Base-by-base conservation (phyloP, 2,329 filamentous ascomycete genomes). In the Clonostachys solani region DNA sequence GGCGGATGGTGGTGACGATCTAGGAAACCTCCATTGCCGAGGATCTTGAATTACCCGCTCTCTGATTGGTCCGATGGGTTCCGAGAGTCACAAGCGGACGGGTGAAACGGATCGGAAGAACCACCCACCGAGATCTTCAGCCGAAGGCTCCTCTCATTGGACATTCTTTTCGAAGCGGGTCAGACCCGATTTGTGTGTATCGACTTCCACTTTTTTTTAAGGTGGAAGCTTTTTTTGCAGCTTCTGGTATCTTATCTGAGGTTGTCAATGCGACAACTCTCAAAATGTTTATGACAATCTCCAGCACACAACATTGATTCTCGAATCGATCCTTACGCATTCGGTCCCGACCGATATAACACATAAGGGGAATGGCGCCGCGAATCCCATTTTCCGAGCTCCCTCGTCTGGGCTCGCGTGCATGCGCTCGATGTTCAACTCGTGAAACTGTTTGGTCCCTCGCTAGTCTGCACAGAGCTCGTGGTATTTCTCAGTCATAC, bases 31-130 rank as follows among this genome's bases (percentile, higher is more conserved):
- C 33, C 40, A 74, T 76, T 77, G 71, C 75, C 75, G 74, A 78
- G 74, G 72, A 70, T 68, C 62, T 65, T 53, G 62, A 72, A 76
- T 69, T 72, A 62, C 56, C 54, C 59, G 54, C 50, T 54, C 49
- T 56, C 48, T 71, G 63, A 77, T 78, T 78, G 74, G 74, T 49
- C 59, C 51, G 37, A 12, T 34, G 34, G 46, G 45, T 59, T 54
- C 57, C 60, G 55, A 51, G 23, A 29, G 23, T 29, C 23, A 29
- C 23, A 29, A 29, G 23, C 23, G 23, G 9, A 29, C 23, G 23
- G 23, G 23, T 29, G 23, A 29, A 29, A 29, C 23, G 23, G 23
- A 29, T 3, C 8, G 23, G 23, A 29, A 29, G 9, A 29, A 29
- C 23, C 9, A 2, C 8, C 23, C 23, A 10, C 23, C 23, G 23